Conservation (phyloP, 805 yeast species). For the Ogataea philodendri region DNA sequence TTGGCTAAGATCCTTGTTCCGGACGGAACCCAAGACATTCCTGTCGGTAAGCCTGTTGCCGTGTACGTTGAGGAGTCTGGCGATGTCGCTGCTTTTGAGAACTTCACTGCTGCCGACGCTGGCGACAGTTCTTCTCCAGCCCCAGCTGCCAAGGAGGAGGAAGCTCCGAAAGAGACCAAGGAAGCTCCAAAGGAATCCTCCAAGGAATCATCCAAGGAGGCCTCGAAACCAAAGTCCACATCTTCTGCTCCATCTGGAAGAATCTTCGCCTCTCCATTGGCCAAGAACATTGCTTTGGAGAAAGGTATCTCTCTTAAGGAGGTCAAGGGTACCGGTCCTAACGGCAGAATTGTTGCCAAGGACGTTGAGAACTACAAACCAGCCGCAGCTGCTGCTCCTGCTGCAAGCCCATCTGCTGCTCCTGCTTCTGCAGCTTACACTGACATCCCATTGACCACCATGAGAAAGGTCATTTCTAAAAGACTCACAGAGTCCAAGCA, state of each 20-base stretch:
- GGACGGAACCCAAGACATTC: slow-evolving; percentile 84
- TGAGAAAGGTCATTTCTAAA: slow-evolving; percentile 92
- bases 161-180: too few species aligned
- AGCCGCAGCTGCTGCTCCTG: slow-evolving; percentile 44
- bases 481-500: slow-evolving; percentile 86
- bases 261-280: slow-evolving; percentile 91
- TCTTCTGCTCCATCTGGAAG: slow-evolving; percentile 49
- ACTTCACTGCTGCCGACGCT: slow-evolving; percentile 81
- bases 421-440: slow-evolving; percentile 59
- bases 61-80: slow-evolving; percentile 86
- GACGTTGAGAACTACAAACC: slow-evolving; percentile 77
- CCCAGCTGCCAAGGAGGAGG: slow-evolving; percentile 24
- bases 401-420: slow-evolving; percentile 37
- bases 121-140: slow-evolving; percentile 48
- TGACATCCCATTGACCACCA: slow-evolving; percentile 82
- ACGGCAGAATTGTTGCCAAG: slow-evolving; percentile 87
- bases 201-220: slow-evolving; percentile 5
- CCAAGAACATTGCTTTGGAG: slow-evolving; percentile 89
- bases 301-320: slow-evolving; percentile 84
- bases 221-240: too few species aligned
- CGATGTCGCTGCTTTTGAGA: slow-evolving; percentile 85
- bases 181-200: slow-evolving; percentile 5
- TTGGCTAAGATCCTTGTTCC: slow-evolving; percentile 82
- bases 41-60: slow-evolving; percentile 94
- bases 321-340: slow-evolving; percentile 90